Evolutionary conservation across 2,329 filamentous ascomycete genomes (phyloP).

Genomic region (Biscogniauxia marginata): DNA sequence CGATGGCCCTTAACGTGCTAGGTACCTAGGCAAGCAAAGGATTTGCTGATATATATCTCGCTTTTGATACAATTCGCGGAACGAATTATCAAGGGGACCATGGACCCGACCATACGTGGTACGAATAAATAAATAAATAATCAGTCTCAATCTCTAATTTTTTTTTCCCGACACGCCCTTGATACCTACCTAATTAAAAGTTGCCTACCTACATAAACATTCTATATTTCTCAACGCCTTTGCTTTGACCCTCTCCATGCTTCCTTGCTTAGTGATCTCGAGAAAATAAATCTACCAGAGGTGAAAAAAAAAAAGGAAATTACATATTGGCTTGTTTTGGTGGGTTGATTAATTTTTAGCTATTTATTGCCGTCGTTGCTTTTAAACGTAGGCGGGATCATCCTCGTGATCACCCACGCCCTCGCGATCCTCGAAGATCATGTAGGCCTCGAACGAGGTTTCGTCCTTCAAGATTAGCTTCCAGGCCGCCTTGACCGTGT

Average conservation of each 20-base stretch:
- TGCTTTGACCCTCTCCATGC: background rate
- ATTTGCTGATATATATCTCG: no score
- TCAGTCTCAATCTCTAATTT: background rate
- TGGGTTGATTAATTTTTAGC: background rate
- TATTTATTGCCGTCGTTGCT: background rate
- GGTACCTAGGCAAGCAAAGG: no score
- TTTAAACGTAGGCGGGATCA: conserved; percentile 49
- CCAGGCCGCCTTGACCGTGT: conserved; percentile 71
- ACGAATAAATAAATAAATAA: background rate
- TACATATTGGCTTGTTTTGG: background rate
- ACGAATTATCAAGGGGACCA: no score
- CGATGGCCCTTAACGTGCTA: no score
- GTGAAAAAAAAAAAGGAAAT: background rate
- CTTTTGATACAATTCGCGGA: no score
- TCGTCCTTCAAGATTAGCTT: conserved; percentile 55
- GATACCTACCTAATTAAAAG: background rate
- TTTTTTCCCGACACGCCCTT: background rate
- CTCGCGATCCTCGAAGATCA: conserved; percentile 77
- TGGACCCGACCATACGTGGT: no score
- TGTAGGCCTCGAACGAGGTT: conserved; percentile 52
- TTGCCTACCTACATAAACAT: background rate
- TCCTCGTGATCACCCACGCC: conserved; percentile 54
- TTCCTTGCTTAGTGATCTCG: no score
- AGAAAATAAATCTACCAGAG: background rate
- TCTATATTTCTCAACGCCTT: background rate